phyloP scores from a whole-genome alignment of 257 asterid species.

The Vinca minor region DNA sequence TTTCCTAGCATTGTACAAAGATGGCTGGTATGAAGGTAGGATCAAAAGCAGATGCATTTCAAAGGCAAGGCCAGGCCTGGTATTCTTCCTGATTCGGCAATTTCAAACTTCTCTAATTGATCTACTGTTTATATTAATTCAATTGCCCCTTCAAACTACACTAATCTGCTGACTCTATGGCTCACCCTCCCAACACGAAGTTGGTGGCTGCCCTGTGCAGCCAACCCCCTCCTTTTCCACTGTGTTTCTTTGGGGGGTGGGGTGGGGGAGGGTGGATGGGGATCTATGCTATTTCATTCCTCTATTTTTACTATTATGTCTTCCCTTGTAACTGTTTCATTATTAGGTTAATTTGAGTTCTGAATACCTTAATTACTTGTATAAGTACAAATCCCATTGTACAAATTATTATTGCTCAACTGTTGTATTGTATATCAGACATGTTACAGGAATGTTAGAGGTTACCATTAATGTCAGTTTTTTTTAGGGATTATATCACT shows the following conservation, averaged over 20 bases:
- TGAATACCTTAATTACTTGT: too few species aligned
- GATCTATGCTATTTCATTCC: neutral
- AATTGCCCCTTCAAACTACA: neutral
- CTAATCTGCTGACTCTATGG: neutral
- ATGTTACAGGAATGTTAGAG: neutral
- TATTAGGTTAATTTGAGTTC: neutral
- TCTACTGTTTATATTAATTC: neutral
- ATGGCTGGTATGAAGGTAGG: constrained; percentile 99
- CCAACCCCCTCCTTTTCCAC: too few species aligned
- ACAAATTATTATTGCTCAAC: neutral
- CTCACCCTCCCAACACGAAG: too few species aligned
- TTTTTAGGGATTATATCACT: neutral
- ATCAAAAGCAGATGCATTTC: constrained; percentile 85
- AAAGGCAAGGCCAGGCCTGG: constrained; percentile 94
- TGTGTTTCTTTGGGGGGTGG: too few species aligned
- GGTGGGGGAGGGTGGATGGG: neutral
- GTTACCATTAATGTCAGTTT: neutral
- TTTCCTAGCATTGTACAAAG: constrained; percentile 15
- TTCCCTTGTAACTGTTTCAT: neutral
- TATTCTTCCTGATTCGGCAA: constrained; percentile 15
- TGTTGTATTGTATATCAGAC: neutral
- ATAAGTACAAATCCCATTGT: too few species aligned
- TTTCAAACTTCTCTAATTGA: constrained; percentile 9
- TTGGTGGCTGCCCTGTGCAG: neutral
- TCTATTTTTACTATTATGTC: neutral